These are phyloP conservation scores for Nepenthes alata DNA, from an alignment of 179 eudicot genomes.

Conservation along the genomic window DNA sequence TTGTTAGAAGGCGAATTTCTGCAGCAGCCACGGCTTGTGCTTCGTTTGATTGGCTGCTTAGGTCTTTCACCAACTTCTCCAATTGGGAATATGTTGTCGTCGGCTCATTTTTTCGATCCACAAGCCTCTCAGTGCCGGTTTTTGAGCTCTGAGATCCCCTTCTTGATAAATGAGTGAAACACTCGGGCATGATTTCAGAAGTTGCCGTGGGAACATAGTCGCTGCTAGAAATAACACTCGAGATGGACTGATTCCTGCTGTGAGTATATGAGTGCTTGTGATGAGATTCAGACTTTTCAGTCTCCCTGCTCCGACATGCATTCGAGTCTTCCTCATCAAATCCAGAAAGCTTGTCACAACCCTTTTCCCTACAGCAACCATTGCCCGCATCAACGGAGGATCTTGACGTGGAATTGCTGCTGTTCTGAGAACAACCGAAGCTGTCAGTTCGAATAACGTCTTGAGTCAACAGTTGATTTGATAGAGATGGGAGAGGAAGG, in stretches of 20 bases:
- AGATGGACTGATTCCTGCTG: constrained; percentile 67
- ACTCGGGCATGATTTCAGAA: constrained; percentile 33
- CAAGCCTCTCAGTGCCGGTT: constrained; percentile 17
- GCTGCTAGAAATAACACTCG: constrained; percentile 55
- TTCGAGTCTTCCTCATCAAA: constrained; percentile 27
- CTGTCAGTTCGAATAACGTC: constrained; percentile 37
- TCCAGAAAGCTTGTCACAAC: constrained; percentile 16
- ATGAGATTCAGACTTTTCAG: constrained; percentile 29
- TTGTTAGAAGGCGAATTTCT: constrained; percentile 61
- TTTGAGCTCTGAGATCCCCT: constrained; percentile 34
- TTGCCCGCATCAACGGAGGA: constrained; percentile 26
- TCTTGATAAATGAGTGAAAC: constrained; percentile 17
- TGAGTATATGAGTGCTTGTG: constrained; percentile 61
- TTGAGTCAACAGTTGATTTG: constrained; percentile 17
- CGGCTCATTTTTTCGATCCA: constrained; percentile 27
- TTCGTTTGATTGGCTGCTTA: constrained; percentile 31
- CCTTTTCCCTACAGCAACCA: constrained; percentile 25
- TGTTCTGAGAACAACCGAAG: constrained; percentile 29
- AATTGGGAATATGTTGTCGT: constrained; percentile 45
- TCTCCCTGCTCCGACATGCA: constrained; percentile 11
- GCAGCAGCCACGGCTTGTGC: constrained; percentile 47
- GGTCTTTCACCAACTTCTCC: constrained; percentile 36
- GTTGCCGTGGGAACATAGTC: constrained; percentile 37
- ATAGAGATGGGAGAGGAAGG: constrained; percentile 6
- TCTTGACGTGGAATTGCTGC: constrained; percentile 39